A percentile compares a stretch with the other conserved stretches of the same genome.
These are phyloP conservation scores for Comarum palustre DNA, from an alignment of 306 rosid genomes.

Conservation along the genomic window DNA sequence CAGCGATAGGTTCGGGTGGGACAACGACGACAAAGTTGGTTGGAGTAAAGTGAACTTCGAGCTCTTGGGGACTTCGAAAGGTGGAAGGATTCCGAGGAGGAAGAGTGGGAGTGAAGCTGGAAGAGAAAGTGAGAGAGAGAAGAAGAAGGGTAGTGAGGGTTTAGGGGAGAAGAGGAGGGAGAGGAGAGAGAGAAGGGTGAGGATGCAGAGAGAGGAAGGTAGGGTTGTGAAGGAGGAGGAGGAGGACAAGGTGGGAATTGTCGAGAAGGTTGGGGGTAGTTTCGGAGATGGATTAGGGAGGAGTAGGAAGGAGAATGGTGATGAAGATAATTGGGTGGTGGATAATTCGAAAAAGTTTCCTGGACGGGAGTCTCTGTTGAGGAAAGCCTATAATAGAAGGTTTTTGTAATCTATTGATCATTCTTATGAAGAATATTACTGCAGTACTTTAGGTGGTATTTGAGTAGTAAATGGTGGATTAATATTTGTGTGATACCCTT, in stretches of 20 bases:
- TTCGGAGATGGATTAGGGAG: background rate
- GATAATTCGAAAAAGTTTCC: conserved; percentile 37
- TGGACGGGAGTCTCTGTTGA: conserved; percentile 40
- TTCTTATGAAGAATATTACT: background rate
- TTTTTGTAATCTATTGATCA: background rate
- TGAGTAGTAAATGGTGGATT: background rate
- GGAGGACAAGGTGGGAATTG: background rate
- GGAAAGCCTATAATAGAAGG: conserved; percentile 13
- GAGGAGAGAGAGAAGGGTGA: background rate
- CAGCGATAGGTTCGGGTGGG: conserved; percentile 66
- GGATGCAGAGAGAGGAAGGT: background rate
- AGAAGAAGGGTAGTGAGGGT: background rate
- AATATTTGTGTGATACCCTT: too few relatives aligned
- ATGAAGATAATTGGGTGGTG: conserved; percentile 4
- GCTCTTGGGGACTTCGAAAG: conserved; percentile 61
- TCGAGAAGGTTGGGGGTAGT: conserved; percentile 9
- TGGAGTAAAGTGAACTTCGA: conserved; percentile 55
- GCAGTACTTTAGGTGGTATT: background rate
- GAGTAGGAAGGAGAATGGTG: background rate
- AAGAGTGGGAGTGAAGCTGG: conserved; percentile 14
- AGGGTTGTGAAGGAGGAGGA: background rate
- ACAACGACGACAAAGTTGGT: conserved; percentile 43
- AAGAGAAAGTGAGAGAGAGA: conserved; percentile 25
- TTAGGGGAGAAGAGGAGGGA: background rate
- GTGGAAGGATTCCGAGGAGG: conserved; percentile 52